Percentiles rank a stretch among this genome's conserved stretches.
phyloP scores from a whole-genome alignment of 176 grass and related monocot genomes.

The Musa troglodytarum region DNA sequence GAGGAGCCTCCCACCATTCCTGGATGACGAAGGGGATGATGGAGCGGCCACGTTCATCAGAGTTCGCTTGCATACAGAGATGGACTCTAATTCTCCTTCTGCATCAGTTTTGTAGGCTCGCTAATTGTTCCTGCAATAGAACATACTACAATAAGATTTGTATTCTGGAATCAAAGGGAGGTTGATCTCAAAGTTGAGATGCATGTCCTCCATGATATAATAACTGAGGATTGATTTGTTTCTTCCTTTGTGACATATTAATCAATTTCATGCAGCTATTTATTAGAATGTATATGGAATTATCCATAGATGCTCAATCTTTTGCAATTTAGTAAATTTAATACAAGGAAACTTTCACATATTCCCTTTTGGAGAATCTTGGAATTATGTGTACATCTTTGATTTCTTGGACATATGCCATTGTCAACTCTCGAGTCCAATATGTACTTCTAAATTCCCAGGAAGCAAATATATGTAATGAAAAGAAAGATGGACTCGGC shows the following conservation, averaged over 20 bases:
- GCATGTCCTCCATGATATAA: neutral
- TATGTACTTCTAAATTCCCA: no score
- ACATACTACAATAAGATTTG: neutral
- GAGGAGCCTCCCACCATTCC: neutral
- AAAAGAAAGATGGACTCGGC: no score
- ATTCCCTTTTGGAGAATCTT: no score
- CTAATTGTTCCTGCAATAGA: neutral
- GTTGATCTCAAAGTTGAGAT: neutral
- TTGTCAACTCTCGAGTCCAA: neutral
- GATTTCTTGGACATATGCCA: no score
- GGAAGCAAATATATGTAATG: no score
- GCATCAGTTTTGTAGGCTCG: neutral
- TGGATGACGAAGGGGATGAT: neutral
- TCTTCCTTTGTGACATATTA: no score
- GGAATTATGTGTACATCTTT: no score
- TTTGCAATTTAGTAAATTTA: no score
- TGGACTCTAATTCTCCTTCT: neutral
- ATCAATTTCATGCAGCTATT: no score
- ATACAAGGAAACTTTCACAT: no score
- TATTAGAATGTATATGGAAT: no score
- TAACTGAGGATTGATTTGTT: neutral
- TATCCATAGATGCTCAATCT: no score
- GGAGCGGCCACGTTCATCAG: neutral
- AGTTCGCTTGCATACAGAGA: neutral
- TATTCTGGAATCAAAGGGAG: neutral